Percentiles rank a stretch among this genome's conserved stretches.
Conservation (phyloP, 1,284 basidiomycete species). For the Ganoderma lucidum region DNA sequence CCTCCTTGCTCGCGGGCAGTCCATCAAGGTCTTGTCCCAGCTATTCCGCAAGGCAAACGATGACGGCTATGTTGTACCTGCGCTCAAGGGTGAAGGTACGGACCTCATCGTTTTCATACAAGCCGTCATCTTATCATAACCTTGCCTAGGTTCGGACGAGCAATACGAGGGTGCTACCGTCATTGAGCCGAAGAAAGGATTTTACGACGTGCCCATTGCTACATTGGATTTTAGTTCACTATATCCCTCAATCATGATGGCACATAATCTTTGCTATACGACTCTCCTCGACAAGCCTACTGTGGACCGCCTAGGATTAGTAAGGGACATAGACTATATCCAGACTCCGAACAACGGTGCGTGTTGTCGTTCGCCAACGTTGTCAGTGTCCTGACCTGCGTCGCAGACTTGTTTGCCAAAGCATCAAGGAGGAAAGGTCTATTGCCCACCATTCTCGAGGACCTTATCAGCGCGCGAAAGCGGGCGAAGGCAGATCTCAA, state of each 20-base stretch:
- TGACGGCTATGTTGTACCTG: conserved; percentile 87
- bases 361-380: conserved; percentile 25
- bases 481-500: conserved; percentile 93
- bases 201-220: conserved; percentile 94
- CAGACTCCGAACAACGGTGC: conserved; percentile 93
- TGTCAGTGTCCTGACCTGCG: conserved; percentile 1
- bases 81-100: conserved; percentile 83
- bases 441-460: conserved; percentile 91
- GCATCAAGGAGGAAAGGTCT: conserved; percentile 82
- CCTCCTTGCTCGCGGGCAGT: conserved; percentile 90
- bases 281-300: conserved; percentile 84
- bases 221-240: conserved; percentile 97
- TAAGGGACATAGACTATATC: conserved; percentile 88
- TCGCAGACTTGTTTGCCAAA: conserved; percentile 85
- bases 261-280: conserved; percentile 97
- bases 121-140: not conserved
- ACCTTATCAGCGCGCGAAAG: conserved; percentile 91
- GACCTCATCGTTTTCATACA: not conserved
- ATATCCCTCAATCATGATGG: conserved; percentile 99
- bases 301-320: conserved; percentile 79
- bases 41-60: conserved; percentile 90
- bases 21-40: conserved; percentile 96
- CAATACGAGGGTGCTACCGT: conserved; percentile 98
- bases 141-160: conserved; percentile 78
- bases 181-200: conserved; percentile 94